phyloP scores from a whole-genome alignment of 176 grass and related monocot genomes.

The Triticum monococcum region DNA sequence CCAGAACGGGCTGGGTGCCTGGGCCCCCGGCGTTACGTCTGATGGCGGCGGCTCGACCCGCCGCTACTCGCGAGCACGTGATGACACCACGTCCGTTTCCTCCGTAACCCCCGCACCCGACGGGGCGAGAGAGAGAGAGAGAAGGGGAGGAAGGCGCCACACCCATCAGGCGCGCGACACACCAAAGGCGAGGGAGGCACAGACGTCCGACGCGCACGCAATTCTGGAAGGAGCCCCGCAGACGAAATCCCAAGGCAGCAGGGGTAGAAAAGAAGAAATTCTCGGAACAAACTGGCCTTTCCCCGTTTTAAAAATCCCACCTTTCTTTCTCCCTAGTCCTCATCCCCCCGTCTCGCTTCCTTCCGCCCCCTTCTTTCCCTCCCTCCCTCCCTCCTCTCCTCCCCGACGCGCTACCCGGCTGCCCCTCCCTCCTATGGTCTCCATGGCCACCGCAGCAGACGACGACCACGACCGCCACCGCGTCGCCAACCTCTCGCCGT shows the following conservation, averaged over 20 bases:
- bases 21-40: neutral
- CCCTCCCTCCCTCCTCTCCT: neutral
- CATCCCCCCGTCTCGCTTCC: neutral
- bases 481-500: neutral
- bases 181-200: neutral
- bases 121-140: neutral
- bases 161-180: neutral
- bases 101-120: neutral
- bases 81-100: neutral
- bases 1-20: neutral
- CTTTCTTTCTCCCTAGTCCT: neutral
- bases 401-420: neutral
- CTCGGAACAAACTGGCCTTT: neutral
- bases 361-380: slow-evolving; percentile 11
- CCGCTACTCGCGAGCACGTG: slow-evolving; percentile 3
- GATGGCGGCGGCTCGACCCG: neutral
- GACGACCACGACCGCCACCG: slow-evolving; percentile 4
- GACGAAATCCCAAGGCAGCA: neutral
- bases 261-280: neutral
- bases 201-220: neutral
- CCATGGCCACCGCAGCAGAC: slow-evolving; percentile 43
- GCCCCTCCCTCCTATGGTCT: slow-evolving; percentile 33
- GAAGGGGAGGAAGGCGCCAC: neutral
- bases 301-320: slow-evolving; percentile 36
- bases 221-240: neutral